Evolutionary conservation across 371 early-diverging fungal genomes (phyloP).

Genomic region (Mucor piriformis): DNA sequence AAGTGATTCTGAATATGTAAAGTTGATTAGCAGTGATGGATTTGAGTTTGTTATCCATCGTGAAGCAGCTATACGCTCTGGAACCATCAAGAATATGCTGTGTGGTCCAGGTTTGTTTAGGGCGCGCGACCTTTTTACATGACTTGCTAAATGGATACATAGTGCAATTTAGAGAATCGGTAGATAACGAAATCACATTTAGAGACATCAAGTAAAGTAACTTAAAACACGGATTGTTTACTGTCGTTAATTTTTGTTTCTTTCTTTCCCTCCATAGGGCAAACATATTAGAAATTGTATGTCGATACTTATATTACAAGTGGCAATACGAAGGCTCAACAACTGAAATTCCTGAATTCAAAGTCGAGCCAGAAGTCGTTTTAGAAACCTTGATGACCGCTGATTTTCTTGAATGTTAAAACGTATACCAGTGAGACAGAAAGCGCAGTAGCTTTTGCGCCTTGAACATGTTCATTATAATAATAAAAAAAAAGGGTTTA

Average conservation of each 20-base stretch:
- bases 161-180: constrained; percentile 91
- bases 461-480: no score
- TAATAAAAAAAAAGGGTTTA: no score
- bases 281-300: constrained; percentile 88
- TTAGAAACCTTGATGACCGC: constrained; percentile 95
- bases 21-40: constrained; percentile 86
- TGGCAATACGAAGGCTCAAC: constrained; percentile 66
- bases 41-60: constrained; percentile 90
- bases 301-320: constrained; percentile 89
- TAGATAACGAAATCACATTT: constrained; percentile 84
- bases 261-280: constrained; percentile 71
- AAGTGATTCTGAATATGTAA: constrained; percentile 60
- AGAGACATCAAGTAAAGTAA: constrained; percentile 92
- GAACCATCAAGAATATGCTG: constrained; percentile 93
- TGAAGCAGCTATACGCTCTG: constrained; percentile 87
- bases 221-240: constrained; percentile 24
- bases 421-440: no score
- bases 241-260: background rate
- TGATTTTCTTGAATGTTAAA: constrained; percentile 88
- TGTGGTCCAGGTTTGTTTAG: constrained; percentile 69
- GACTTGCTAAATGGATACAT: constrained; percentile 3
- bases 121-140: background rate
- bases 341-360: constrained; percentile 87
- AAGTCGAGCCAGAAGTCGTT: constrained; percentile 86
- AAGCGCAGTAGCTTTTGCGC: no score